Conservation (phyloP, 2,329 filamentous ascomycete genomes). For the Penicillium brasilianum region DNA sequence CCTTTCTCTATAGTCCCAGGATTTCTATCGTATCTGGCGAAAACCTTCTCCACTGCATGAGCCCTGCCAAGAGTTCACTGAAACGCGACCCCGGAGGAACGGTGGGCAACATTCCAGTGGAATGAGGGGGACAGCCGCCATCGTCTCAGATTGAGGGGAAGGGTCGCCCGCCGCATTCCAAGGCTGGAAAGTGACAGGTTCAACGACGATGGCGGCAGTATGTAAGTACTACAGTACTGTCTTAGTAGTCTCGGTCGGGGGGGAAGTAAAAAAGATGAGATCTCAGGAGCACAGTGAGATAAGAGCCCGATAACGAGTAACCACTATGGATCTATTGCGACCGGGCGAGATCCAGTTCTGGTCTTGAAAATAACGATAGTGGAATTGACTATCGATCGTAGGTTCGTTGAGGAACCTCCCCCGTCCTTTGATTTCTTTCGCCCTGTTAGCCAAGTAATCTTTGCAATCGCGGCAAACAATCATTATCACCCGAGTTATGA, state of each 20-base stretch:
- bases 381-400: neutral
- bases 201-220: neutral
- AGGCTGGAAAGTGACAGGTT: neutral
- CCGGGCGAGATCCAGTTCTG: neutral
- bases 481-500: neutral
- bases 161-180: neutral
- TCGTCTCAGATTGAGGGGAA: slow-evolving; percentile 18
- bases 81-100: neutral
- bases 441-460: neutral
- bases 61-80: neutral
- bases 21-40: neutral
- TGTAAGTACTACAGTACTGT: too few relatives aligned
- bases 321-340: neutral
- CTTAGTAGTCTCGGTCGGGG: neutral
- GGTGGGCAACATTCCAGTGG: neutral
- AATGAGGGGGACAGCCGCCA: slow-evolving; percentile 14
- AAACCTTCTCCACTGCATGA: neutral
- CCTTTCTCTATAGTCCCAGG: neutral
- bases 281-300: neutral
- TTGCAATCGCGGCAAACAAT: neutral
- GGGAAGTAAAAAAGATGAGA: neutral
- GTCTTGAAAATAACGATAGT: neutral
- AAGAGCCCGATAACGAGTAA: neutral
- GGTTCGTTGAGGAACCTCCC: neutral
- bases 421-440: neutral